Percentiles rank a stretch among this genome's conserved stretches.
Evolutionary conservation across 768 basidiomycete species (phyloP).

Genomic region (Termitomyces sp.): DNA sequence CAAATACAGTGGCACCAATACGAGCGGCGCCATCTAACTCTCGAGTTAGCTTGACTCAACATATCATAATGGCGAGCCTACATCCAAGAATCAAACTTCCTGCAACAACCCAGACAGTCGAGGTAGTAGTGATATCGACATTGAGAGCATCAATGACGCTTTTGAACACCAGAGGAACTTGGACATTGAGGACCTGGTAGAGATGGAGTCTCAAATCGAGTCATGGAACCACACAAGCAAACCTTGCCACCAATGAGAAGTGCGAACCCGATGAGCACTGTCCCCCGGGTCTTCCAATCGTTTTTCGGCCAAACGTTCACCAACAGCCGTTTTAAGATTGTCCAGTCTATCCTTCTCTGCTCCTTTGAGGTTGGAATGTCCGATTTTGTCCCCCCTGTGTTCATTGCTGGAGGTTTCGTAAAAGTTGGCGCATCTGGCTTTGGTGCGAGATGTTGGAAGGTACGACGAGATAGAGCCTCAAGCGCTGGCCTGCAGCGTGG

Average conservation of each 20-base stretch:
- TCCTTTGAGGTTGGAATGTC: slow-evolving; percentile 30
- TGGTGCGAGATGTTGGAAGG: slow-evolving; percentile 14
- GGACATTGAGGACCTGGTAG: slow-evolving; percentile 82
- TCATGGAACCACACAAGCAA: slow-evolving; percentile 13
- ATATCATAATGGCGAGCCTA: slow-evolving; percentile 34
- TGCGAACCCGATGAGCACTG: slow-evolving; percentile 78
- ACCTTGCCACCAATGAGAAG: slow-evolving; percentile 87
- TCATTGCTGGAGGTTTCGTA: background rate
- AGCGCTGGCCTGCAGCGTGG: background rate
- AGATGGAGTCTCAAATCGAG: background rate
- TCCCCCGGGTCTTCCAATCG: slow-evolving; percentile 75
- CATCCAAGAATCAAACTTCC: slow-evolving; percentile 91
- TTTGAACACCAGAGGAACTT: slow-evolving; percentile 98
- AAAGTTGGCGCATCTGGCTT: slow-evolving; percentile 12
- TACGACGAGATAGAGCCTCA: slow-evolving; percentile 2
- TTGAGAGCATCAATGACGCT: slow-evolving; percentile 85
- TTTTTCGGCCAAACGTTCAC: slow-evolving; percentile 89
- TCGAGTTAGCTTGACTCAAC: slow-evolving; percentile 2
- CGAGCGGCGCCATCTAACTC: slow-evolving; percentile 82
- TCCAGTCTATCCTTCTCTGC: slow-evolving; percentile 79
- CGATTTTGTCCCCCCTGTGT: background rate
- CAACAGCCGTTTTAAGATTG: slow-evolving; percentile 75
- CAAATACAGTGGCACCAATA: slow-evolving; percentile 83
- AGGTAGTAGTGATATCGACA: slow-evolving; percentile 62
- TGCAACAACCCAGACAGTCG: slow-evolving; percentile 87